Evolutionary conservation across 2,329 filamentous ascomycete species (phyloP), one percentile per base, ranked within the genome.

Genomic region (Colletotrichum neosansevieriae): DNA sequence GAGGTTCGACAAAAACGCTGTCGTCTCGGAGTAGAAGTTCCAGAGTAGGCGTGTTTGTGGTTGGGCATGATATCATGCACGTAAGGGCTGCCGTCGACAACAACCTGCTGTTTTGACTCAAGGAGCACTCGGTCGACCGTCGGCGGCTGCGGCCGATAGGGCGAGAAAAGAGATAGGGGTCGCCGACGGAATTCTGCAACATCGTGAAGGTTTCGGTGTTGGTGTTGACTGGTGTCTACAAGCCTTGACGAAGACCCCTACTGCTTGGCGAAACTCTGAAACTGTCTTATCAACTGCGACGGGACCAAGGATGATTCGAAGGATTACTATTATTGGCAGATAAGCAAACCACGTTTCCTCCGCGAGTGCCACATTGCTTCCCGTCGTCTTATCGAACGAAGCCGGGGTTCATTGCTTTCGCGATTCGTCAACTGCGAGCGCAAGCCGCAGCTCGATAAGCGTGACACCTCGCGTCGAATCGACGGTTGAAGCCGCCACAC

Each of bases 281-380:
- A 58, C 40, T 38, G 32, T 60, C 58, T 45, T 51, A 50, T 50
- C 58, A 50, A 32, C 17, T n/a, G 32, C 57, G 11, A 40, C 44
- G 9, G 45, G 29, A 10, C 19, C 45, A 60, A 24, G 34, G 45
- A 53, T 61, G 45, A n/a, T 61, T 15, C 47, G 38, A 32, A 17
- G 32, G 11, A 10, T 50, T 53, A 4, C 45, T 51, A 32, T 53
- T 53, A 44, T 53, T 61, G 58, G 58, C 38, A 45, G 54, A 58
- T 58, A 21, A 61, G 49, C 21, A n/a, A 34, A 44, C 19, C 44
- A 34, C 15, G 45, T 32, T 53, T 15, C 49, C 10, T 21, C 38
- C n/a, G 12, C 24, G 32, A 12, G 36, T 49, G n/a, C 21, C 58
- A 47, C 29, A 11, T 3, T 50, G 45, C 45, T 60, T 32, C 40